Conservation (phyloP, 129 eudicot species). For the Pseudognaphalium luteoalbum region DNA sequence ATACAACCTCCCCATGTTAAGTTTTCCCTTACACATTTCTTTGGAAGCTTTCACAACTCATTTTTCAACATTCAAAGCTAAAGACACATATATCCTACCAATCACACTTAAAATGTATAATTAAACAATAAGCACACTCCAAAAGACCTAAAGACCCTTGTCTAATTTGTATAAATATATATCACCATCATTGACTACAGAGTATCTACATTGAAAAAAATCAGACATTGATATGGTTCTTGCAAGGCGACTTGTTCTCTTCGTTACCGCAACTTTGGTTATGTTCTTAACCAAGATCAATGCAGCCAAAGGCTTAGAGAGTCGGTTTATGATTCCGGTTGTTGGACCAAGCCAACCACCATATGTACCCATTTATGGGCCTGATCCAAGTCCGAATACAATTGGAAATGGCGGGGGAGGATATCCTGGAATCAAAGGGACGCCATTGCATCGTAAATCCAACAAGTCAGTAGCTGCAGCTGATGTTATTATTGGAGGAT, state of each 20-base stretch:
- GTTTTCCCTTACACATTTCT: conserved; percentile 15
- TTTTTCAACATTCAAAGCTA: conserved; percentile 30
- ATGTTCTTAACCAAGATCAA: conserved; percentile 16
- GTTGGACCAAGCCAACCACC: conserved; percentile 26
- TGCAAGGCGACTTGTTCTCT: conserved; percentile 27
- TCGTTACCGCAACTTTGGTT: conserved; percentile 19
- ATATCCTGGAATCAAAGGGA: conserved; percentile 18
- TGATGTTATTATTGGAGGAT: conserved; percentile 60
- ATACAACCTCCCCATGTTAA: conserved; percentile 36
- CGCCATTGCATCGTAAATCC: conserved; percentile 35
- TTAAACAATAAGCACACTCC: not conserved
- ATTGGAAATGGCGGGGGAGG: conserved; percentile 3
- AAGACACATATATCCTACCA: conserved; percentile 25
- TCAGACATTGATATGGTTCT: conserved; percentile 23
- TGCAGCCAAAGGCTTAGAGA: conserved; percentile 23
- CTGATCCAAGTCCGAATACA: not conserved
- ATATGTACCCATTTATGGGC: conserved; percentile 4
- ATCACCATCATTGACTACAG: not conserved
- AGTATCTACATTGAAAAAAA: conserved; percentile 15
- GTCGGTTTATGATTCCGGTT: not conserved
- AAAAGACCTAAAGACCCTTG: conserved; percentile 13
- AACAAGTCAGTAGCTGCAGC: conserved; percentile 42
- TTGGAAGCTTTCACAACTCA: conserved; percentile 26
- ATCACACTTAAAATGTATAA: not conserved
- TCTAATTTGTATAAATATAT: conserved; percentile 20